A percentile compares a stretch with the other conserved stretches of the same genome.
These are phyloP conservation scores for Hortaea sp. DNA, from an alignment of 2,329 filamentous ascomycete genomes.

Conservation along the genomic window DNA sequence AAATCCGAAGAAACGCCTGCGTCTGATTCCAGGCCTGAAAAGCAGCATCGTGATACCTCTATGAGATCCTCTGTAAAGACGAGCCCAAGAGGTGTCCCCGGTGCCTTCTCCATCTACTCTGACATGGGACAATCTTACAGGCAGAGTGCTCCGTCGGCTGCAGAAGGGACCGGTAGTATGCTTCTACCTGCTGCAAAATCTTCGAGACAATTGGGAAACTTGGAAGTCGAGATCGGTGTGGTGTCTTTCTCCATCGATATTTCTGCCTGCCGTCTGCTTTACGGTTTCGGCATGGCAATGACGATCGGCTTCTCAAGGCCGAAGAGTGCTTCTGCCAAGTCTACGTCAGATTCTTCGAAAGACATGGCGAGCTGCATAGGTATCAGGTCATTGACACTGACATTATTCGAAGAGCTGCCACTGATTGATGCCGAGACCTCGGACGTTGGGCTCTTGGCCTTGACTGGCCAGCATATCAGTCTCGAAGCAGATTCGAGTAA, in stretches of 20 bases:
- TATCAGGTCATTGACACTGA: neutral
- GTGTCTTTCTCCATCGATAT: neutral
- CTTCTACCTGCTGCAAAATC: neutral
- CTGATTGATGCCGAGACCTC: neutral
- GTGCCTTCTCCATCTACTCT: slow-evolving; percentile 39
- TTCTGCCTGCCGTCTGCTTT: neutral
- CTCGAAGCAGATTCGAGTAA: neutral
- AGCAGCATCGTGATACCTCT: no score
- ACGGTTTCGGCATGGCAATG: neutral
- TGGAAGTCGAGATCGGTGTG: neutral
- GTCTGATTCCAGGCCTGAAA: no score
- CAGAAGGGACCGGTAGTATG: neutral
- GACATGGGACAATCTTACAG: slow-evolving; percentile 29
- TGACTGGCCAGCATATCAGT: neutral
- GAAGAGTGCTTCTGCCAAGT: no score
- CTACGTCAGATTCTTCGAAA: no score
- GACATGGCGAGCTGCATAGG: no score
- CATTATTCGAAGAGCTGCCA: neutral
- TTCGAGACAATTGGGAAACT: neutral
- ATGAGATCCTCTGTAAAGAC: no score
- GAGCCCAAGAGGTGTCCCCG: slow-evolving; percentile 24
- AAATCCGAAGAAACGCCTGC: neutral
- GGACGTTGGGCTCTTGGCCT: slow-evolving; percentile 1
- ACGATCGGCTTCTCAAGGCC: neutral
- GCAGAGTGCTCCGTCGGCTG: slow-evolving; percentile 5